A percentile compares a stretch with the other conserved stretches of the same genome.
phyloP scores from a whole-genome alignment of 495 filamentous ascomycete species.

The Penicillium chermesinum region DNA sequence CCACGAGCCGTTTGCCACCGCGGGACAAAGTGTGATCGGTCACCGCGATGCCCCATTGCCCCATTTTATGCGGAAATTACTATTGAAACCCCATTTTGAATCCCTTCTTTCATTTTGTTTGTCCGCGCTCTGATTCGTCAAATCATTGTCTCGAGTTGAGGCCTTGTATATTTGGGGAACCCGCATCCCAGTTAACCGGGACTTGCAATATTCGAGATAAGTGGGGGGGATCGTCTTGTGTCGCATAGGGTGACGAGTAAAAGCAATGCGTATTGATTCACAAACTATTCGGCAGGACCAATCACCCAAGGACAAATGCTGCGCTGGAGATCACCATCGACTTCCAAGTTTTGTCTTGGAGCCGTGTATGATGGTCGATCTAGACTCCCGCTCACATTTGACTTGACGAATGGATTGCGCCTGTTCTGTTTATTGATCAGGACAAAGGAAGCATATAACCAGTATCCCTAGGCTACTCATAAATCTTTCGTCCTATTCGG shows the following conservation, averaged over 20 bases:
- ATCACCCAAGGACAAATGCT: not conserved
- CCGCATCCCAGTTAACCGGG: not conserved
- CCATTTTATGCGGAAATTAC: not conserved
- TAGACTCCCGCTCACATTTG: too few relatives aligned
- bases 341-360: too few relatives aligned
- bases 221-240: not conserved
- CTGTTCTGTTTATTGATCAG: too few relatives aligned
- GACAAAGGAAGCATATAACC: too few relatives aligned
- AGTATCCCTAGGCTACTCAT: too few relatives aligned
- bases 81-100: not conserved
- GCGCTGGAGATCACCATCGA: too few relatives aligned
- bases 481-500: not conserved
- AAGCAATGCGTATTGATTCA: not conserved
- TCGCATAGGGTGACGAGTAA: not conserved
- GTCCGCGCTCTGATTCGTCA: not conserved
- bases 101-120: not conserved
- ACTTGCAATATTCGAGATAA: not conserved
- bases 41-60: not conserved
- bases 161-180: too few relatives aligned
- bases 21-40: not conserved
- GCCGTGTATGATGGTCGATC: too few relatives aligned
- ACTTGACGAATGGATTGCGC: too few relatives aligned
- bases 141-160: not conserved
- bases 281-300: not conserved
- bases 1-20: not conserved